Conservation (phyloP, 2,329 filamentous ascomycete genomes). For the Calonectria pteridis region DNA sequence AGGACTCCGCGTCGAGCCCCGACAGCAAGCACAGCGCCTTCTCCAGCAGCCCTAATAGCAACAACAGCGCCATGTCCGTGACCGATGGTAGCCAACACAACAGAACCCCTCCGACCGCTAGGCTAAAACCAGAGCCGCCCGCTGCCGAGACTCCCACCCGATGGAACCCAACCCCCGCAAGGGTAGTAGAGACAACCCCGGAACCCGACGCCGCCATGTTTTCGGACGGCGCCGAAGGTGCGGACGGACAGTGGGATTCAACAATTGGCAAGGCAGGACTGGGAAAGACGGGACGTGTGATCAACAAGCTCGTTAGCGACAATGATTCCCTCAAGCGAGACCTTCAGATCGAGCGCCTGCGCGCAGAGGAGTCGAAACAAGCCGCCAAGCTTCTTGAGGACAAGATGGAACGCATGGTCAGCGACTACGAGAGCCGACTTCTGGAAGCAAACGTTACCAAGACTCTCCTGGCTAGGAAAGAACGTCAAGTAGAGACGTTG, state of each 20-base stretch:
- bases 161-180: slow-evolving; percentile 49
- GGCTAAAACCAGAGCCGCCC: slow-evolving; percentile 51
- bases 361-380: slow-evolving; percentile 78
- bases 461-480: slow-evolving; percentile 77
- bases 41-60: slow-evolving; percentile 69
- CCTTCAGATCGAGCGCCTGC: slow-evolving; percentile 73
- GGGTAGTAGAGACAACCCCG: slow-evolving; percentile 47
- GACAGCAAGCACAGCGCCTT: slow-evolving; percentile 64
- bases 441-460: slow-evolving; percentile 80
- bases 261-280: slow-evolving; percentile 77
- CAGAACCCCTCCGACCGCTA: slow-evolving; percentile 50
- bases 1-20: slow-evolving; percentile 61
- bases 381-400: slow-evolving; percentile 76
- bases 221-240: slow-evolving; percentile 51
- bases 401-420: slow-evolving; percentile 76
- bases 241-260: slow-evolving; percentile 68
- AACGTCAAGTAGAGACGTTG: slow-evolving; percentile 79
- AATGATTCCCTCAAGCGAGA: slow-evolving; percentile 84
- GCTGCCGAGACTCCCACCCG: slow-evolving; percentile 44
- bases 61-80: slow-evolving; percentile 60
- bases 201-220: slow-evolving; percentile 42
- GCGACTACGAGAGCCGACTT: slow-evolving; percentile 77
- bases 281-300: slow-evolving; percentile 82
- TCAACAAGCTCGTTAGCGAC: slow-evolving; percentile 84
- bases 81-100: slow-evolving; percentile 52